Conservation (phyloP, 2,329 filamentous ascomycete genomes). For the Corinectria fuckeliana region DNA sequence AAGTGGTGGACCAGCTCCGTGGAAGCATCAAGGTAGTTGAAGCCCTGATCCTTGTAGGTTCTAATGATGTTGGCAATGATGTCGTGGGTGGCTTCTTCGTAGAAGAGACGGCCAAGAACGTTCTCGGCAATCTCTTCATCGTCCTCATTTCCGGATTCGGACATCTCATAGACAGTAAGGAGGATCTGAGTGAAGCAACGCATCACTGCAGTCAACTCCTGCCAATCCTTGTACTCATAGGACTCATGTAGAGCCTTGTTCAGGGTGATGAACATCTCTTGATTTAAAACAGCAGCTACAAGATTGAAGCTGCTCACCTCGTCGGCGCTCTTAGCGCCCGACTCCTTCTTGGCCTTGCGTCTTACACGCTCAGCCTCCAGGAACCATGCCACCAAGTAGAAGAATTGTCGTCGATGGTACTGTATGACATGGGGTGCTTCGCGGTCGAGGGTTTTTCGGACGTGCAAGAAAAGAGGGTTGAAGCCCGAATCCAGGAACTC, state of each 20-base stretch:
- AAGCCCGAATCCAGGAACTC: conserved; percentile 96
- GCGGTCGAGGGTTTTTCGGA: conserved; percentile 88
- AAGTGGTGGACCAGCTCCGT: conserved; percentile 94
- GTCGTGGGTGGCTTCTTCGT: conserved; percentile 94
- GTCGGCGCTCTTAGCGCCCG: conserved; percentile 53
- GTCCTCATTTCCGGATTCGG: conserved; percentile 82
- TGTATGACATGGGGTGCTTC: conserved; percentile 82
- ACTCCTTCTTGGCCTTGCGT: conserved; percentile 63
- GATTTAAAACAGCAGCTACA: conserved; percentile 87
- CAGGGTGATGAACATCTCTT: conserved; percentile 91
- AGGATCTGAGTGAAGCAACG: conserved; percentile 94
- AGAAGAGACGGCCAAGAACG: conserved; percentile 95
- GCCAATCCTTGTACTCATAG: conserved; percentile 85
- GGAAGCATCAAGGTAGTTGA: conserved; percentile 89
- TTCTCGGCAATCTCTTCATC: conserved; percentile 98
- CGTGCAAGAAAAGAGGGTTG: conserved; percentile 85
- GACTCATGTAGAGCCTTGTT: conserved; percentile 82
- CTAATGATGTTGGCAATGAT: conserved; percentile 79
- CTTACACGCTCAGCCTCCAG: conserved; percentile 82
- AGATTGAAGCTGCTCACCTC: conserved; percentile 81
- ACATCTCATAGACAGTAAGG: conserved; percentile 92
- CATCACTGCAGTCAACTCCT: conserved; percentile 85
- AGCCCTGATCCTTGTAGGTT: conserved; percentile 92
- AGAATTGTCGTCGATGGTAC: conserved; percentile 83
- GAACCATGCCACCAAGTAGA: conserved; percentile 94